A percentile compares a stretch with the other conserved stretches of the same genome.
These are phyloP conservation scores for Catunica adiposa DNA, from an alignment of 2,329 filamentous ascomycete species.

Conservation along the genomic window DNA sequence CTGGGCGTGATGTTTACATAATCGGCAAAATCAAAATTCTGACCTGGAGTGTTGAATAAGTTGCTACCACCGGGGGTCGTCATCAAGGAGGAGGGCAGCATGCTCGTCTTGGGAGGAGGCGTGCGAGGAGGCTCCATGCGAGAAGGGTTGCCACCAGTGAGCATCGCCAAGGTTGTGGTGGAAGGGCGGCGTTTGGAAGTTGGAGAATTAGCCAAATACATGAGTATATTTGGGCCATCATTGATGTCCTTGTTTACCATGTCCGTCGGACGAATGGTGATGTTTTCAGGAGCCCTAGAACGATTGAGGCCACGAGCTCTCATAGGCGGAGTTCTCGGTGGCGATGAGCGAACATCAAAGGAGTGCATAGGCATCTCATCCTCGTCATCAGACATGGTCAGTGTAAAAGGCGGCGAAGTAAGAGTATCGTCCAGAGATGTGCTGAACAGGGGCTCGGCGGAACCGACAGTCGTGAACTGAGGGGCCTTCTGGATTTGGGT, in stretches of 20 bases:
- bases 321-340: constrained; percentile 62
- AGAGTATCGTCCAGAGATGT: constrained; percentile 50
- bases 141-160: constrained; percentile 39
- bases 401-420: constrained; percentile 42
- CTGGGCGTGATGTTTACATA: constrained; percentile 96
- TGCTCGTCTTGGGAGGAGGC: constrained; percentile 51
- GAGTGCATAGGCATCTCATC: constrained; percentile 66
- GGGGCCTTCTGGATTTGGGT: constrained; percentile 42
- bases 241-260: constrained; percentile 22
- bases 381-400: constrained; percentile 51
- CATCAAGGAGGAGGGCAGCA: constrained; percentile 71
- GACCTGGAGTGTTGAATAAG: constrained; percentile 60
- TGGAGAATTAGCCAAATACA: constrained; percentile 82
- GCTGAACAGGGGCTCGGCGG: constrained; percentile 64
- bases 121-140: constrained; percentile 57
- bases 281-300: constrained; percentile 23
- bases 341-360: constrained; percentile 61
- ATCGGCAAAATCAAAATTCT: constrained; percentile 82
- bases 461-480: constrained; percentile 56
- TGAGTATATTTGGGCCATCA: constrained; percentile 61
- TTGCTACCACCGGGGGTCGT: constrained; percentile 62
- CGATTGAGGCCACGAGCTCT: constrained; percentile 33
- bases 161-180: constrained; percentile 3
- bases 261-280: constrained; percentile 7
- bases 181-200: constrained; percentile 37